Percentiles rank a stretch among this genome's conserved stretches.
These are phyloP conservation scores for Penicillium daleae DNA, from an alignment of 495 filamentous ascomycete species.

Conservation along the genomic window DNA sequence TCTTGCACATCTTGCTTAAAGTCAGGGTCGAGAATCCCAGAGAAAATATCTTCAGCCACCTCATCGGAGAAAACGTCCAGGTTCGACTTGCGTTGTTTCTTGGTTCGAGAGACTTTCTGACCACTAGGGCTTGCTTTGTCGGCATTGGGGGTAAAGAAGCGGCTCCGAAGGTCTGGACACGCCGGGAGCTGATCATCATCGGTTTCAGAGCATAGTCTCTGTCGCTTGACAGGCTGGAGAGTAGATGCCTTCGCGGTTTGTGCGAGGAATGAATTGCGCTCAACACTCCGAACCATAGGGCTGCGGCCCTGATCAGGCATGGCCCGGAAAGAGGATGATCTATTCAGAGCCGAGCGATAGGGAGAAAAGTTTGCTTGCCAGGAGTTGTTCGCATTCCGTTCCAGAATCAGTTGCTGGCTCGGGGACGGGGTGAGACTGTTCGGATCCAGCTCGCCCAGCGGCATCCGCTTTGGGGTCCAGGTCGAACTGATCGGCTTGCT, in stretches of 20 bases:
- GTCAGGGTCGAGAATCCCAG: conserved; percentile 50
- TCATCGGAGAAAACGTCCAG: conserved; percentile 71
- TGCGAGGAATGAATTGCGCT: conserved; percentile 50
- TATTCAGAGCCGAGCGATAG: conserved; percentile 32
- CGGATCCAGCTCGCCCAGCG: conserved; percentile 83
- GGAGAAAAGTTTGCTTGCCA: conserved; percentile 56
- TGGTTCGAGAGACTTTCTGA: conserved; percentile 47
- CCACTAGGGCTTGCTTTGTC: conserved; percentile 56
- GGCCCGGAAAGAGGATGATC: conserved; percentile 43
- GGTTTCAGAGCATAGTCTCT: conserved; percentile 60
- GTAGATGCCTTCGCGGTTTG: conserved; percentile 48
- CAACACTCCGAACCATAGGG: conserved; percentile 46
- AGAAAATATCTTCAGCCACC: conserved; percentile 63
- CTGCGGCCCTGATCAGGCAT: conserved; percentile 42
- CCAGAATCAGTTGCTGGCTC: conserved; percentile 64
- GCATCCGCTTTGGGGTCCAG: conserved; percentile 75
- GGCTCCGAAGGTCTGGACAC: conserved; percentile 52
- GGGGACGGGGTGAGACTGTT: conserved; percentile 79
- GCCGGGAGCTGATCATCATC: conserved; percentile 46
- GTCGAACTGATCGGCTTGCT: conserved; percentile 73
- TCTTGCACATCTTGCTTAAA: not conserved
- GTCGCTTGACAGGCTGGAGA: conserved; percentile 60
- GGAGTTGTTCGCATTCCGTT: conserved; percentile 54
- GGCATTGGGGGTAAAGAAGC: conserved; percentile 55
- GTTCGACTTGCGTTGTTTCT: conserved; percentile 51